Base-by-base conservation (phyloP, 352 stramenopile genomes). In the Phytophthora megakarya region DNA sequence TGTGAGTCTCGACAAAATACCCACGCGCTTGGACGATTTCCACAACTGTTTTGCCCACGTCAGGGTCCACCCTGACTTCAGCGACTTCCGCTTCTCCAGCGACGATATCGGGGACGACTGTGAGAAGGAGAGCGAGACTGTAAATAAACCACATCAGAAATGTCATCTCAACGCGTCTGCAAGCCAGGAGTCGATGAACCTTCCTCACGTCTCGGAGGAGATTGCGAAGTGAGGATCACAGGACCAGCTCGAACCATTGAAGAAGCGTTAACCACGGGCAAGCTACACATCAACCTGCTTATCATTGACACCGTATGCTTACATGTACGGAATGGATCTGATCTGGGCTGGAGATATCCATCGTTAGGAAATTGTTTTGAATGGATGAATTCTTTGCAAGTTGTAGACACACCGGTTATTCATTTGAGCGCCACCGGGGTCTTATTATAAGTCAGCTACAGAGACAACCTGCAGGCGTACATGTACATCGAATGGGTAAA, bases 1-100 rank as follows among this genome's bases (percentile, higher is more conserved):
- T 65, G 67, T 86, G 72, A 19, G 63, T 65, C 40, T 88, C 72
- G 6, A 84, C 66, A 8, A 61, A 56, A 51, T 83, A 88, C 0
- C 79, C 79, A 8, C 75, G 67, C 2, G 48, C 51, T 19, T 70
- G 28, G 40, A 78, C 45, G 11, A 78, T 78, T 35, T 78, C 62
- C 37, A 68, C 39, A 30, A 75, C 66, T 10, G 26, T 61, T 30
- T 46, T 47, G 16, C 67, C 67, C 16, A 67, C 70, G 18, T 78
- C 67, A 18, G 52, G 32, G 23, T 78, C 70, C 1, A 76, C 48
- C 9, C 59, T 49, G 18, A 72, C 51, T 12, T 64, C 55, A 9
- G 50, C 56, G 11, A 53, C 55, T 35, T 62, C 37, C 25, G 30
- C 11, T 45, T 70, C 52, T 47, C 33, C 50, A 15, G 26, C 8